Evolutionary conservation across 768 basidiomycete genomes (phyloP).

Genomic region (Tephrocybe sp.): DNA sequence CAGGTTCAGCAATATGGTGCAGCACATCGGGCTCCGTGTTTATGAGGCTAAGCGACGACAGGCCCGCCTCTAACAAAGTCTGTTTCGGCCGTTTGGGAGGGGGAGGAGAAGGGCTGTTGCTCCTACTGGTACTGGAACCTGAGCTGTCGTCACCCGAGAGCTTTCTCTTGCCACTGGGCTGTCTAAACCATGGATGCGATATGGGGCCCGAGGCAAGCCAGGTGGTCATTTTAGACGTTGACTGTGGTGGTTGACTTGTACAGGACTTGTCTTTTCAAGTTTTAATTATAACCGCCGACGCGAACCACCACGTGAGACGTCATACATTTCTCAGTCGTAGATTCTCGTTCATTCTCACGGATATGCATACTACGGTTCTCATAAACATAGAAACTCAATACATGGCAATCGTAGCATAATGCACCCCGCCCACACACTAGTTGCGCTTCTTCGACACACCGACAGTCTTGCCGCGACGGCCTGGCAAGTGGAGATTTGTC

Average conservation of each 20-base stretch:
- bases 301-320: conserved; percentile 13
- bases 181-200: conserved; percentile 46
- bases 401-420: conserved; percentile 14
- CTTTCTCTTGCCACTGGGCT: conserved; percentile 40
- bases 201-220: conserved; percentile 27
- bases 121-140: conserved; percentile 6
- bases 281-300: conserved; percentile 10
- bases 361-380: conserved; percentile 9
- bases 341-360: not conserved
- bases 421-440: conserved; percentile 28
- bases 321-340: not conserved
- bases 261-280: not conserved
- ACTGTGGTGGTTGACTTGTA: not conserved
- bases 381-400: conserved; percentile 15
- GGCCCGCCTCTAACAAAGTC: conserved; percentile 51
- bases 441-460: conserved; percentile 93
- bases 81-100: conserved; percentile 49
- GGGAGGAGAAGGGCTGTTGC: conserved; percentile 15
- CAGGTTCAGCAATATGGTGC: conserved; percentile 13
- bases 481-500: conserved; percentile 38
- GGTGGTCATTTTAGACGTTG: conserved; percentile 19
- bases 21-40: conserved; percentile 17
- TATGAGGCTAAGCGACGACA: conserved; percentile 50
- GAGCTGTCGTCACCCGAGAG: conserved; percentile 22
- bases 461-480: conserved; percentile 94